A percentile compares a stretch with the other conserved stretches of the same genome.
phyloP scores from a whole-genome alignment of 306 rosid genomes.

The Cucumis melo region DNA sequence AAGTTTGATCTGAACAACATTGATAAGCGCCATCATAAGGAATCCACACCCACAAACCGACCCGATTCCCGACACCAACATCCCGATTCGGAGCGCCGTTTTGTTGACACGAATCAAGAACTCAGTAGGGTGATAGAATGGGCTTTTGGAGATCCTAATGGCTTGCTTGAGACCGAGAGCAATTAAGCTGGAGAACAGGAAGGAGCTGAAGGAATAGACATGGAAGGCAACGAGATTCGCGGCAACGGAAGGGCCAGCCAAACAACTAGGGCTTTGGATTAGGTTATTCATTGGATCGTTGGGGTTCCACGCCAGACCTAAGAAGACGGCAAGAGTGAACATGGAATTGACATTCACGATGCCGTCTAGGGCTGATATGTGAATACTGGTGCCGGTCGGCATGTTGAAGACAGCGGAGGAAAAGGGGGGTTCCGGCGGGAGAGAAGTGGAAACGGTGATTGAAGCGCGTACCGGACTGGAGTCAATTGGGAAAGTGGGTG shows the following conservation, averaged over 20 bases:
- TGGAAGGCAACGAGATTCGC: constrained; percentile 73
- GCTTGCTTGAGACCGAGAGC: constrained; percentile 82
- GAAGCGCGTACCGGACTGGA: too few relatives aligned
- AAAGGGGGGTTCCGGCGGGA: not conserved
- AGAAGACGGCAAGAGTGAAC: constrained; percentile 78
- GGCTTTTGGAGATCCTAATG: constrained; percentile 41
- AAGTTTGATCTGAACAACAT: constrained; percentile 84
- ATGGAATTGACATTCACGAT: constrained; percentile 80
- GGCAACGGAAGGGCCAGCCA: constrained; percentile 40
- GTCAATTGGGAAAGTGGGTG: not conserved
- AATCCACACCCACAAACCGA: constrained; percentile 55
- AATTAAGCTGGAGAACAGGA: constrained; percentile 91
- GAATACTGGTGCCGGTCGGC: constrained; percentile 48
- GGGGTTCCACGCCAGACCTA: constrained; percentile 72
- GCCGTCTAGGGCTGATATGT: constrained; percentile 66
- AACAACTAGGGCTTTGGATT: constrained; percentile 21
- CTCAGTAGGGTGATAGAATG: constrained; percentile 35
- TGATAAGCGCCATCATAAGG: constrained; percentile 54
- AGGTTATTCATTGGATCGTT: constrained; percentile 45
- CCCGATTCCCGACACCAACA: constrained; percentile 65
- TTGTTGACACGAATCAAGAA: constrained; percentile 38
- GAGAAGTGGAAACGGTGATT: not conserved
- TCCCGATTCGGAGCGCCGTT: constrained; percentile 46
- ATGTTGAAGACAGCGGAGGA: constrained; percentile 9
- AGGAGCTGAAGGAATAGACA: constrained; percentile 91